Evolutionary conservation across 768 basidiomycete species (phyloP).

Genomic region (Saitozyma sp.): DNA sequence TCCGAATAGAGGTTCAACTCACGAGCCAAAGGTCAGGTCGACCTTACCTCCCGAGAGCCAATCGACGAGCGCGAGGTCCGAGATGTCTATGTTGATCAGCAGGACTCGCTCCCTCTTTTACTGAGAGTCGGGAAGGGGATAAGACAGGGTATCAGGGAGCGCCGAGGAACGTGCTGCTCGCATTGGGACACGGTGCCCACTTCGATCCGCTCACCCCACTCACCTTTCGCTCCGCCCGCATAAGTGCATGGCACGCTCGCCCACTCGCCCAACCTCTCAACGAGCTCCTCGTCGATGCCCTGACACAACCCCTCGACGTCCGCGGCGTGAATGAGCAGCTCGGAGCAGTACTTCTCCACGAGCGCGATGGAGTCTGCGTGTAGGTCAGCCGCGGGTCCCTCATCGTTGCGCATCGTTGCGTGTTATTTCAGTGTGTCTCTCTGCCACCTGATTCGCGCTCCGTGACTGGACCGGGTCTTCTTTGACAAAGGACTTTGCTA

Average conservation of each 20-base stretch:
- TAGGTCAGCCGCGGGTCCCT: not conserved
- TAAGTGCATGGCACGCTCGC: conserved; percentile 88
- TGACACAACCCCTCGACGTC: conserved; percentile 97
- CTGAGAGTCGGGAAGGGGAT: too few species aligned
- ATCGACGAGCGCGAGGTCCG: conserved; percentile 79
- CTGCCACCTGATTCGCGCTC: not conserved
- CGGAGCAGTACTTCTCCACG: conserved; percentile 81
- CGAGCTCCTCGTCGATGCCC: conserved; percentile 89
- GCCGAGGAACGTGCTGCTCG: not conserved
- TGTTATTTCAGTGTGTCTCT: too few species aligned
- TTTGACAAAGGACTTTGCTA: conserved; percentile 13
- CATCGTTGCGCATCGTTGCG: too few species aligned
- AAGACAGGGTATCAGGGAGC: too few species aligned
- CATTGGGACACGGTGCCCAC: not conserved
- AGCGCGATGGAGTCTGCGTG: conserved; percentile 70
- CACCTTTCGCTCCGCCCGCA: conserved; percentile 92
- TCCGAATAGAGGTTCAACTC: conserved; percentile 3
- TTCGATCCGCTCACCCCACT: conserved; percentile 2
- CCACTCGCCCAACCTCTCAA: conserved; percentile 83
- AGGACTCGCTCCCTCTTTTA: too few species aligned
- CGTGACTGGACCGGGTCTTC: not conserved
- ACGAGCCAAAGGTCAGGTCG: conserved; percentile 85
- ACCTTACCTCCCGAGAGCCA: conserved; percentile 77
- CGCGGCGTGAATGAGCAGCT: conserved; percentile 95
- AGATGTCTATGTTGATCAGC: conserved; percentile 60